phyloP scores from a whole-genome alignment of 495 filamentous ascomycete genomes.

The Corynascus novoguineensis region DNA sequence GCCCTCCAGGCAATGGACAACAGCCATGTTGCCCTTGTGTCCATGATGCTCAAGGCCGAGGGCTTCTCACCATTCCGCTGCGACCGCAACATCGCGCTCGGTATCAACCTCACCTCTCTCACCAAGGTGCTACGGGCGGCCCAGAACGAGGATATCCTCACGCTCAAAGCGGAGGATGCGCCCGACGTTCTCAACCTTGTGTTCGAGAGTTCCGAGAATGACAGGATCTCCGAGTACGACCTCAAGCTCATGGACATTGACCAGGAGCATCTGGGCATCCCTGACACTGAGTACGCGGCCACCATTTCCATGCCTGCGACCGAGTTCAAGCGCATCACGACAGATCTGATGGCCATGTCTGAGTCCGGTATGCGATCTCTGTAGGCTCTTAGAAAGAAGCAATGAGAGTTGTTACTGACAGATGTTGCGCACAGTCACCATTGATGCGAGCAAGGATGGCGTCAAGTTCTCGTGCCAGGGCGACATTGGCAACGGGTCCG shows the following conservation, averaged over 20 bases:
- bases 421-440: constrained; percentile 59
- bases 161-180: constrained; percentile 93
- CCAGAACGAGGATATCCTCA: constrained; percentile 91
- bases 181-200: constrained; percentile 92
- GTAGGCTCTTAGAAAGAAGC: not conserved
- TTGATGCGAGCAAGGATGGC: constrained; percentile 95
- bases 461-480: constrained; percentile 92
- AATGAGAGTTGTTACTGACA: constrained; percentile 16
- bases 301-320: constrained; percentile 80
- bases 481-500: constrained; percentile 91
- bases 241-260: constrained; percentile 99
- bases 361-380: constrained; percentile 73
- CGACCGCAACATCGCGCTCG: constrained; percentile 97
- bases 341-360: constrained; percentile 82
- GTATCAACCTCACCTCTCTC: constrained; percentile 91
- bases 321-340: constrained; percentile 94
- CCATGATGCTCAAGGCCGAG: constrained; percentile 96
- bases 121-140: constrained; percentile 95
- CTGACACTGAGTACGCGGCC: constrained; percentile 94
- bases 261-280: constrained; percentile 98
- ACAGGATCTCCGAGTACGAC: constrained; percentile 95
- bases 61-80: constrained; percentile 95
- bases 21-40: constrained; percentile 97
- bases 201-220: constrained; percentile 84
- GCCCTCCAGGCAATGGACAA: constrained; percentile 99